These are phyloP conservation scores for Conidiobolus incongruus DNA, from an alignment of 371 early-diverging fungal species.

Conservation along the genomic window DNA sequence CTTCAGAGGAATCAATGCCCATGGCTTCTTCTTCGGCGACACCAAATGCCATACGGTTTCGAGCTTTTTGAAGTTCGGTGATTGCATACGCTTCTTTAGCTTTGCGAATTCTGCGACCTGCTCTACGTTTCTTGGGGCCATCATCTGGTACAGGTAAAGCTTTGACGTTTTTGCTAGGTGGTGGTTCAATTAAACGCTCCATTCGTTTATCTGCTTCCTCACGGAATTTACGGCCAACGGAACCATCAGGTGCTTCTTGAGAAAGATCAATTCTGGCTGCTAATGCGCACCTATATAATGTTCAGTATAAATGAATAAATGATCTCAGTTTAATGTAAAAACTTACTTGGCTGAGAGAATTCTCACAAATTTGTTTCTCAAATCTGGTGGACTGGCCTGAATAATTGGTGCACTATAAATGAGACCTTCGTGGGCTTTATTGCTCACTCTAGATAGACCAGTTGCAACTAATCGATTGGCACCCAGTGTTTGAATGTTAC, in stretches of 20 bases:
- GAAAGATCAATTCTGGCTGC: slow-evolving; percentile 78
- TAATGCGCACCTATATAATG: slow-evolving; percentile 19
- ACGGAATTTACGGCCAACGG: slow-evolving; percentile 36
- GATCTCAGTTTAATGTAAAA: background rate
- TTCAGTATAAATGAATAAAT: background rate
- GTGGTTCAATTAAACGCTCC: slow-evolving; percentile 67
- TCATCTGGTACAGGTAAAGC: slow-evolving; percentile 86
- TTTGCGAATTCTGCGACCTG: slow-evolving; percentile 63
- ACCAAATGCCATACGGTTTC: slow-evolving; percentile 82
- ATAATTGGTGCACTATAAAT: slow-evolving; percentile 57
- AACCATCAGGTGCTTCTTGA: slow-evolving; percentile 40
- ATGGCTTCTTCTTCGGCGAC: slow-evolving; percentile 74
- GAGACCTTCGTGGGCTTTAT: slow-evolving; percentile 54
- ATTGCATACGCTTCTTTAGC: slow-evolving; percentile 61
- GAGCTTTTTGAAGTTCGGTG: slow-evolving; percentile 75
- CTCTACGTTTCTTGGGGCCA: slow-evolving; percentile 70
- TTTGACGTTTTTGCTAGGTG: slow-evolving; percentile 61
- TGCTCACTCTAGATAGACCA: slow-evolving; percentile 53
- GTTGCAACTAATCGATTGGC: slow-evolving; percentile 31
- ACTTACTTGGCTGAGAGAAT: slow-evolving; percentile 61
- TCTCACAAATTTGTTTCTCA: slow-evolving; percentile 48
- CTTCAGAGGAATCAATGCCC: slow-evolving; percentile 56
- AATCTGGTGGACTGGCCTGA: slow-evolving; percentile 38
- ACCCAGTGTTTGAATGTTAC: slow-evolving; percentile 48
- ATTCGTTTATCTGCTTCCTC: slow-evolving; percentile 70